phyloP scores from a whole-genome alignment of 73 alveolate species.

The Uronychia setigera region DNA sequence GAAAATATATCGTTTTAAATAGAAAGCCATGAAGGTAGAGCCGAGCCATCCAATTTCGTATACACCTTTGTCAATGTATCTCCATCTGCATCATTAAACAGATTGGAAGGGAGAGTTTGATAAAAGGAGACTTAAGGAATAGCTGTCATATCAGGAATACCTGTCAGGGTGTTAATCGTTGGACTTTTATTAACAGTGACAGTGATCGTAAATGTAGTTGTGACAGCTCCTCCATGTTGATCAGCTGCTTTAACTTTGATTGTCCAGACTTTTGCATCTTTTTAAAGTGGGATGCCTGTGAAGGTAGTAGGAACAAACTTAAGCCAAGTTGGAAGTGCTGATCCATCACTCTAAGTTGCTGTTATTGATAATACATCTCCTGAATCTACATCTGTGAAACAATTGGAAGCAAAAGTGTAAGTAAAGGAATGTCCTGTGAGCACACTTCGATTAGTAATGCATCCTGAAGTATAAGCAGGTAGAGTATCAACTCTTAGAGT shows the following conservation, averaged over 20 bases:
- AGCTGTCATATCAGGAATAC: neutral
- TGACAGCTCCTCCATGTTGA: neutral
- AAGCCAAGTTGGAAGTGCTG: constrained; percentile 22
- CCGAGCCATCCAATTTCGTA: too few species aligned
- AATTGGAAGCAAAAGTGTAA: constrained; percentile 9
- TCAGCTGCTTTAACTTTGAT: neutral
- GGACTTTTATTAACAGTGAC: neutral
- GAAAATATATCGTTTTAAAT: too few species aligned
- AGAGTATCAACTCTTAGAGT: neutral
- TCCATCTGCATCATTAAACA: neutral
- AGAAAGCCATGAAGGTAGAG: too few species aligned
- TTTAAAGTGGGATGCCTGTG: neutral
- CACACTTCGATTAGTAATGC: neutral
- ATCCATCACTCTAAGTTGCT: constrained; percentile 7
- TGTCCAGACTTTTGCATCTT: neutral
- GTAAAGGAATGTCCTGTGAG: constrained; percentile 12
- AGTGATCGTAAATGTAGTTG: neutral
- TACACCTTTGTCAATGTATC: neutral
- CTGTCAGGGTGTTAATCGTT: neutral
- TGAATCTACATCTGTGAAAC: constrained; percentile 14
- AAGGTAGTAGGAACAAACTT: neutral
- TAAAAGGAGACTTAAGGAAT: neutral
- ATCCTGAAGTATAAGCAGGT: constrained; percentile 1
- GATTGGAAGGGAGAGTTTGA: neutral
- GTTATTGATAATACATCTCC: constrained; percentile 1